Evolutionary conservation across 257 asterid genomes (phyloP).

Genomic region (Osmanthus fragrans): DNA sequence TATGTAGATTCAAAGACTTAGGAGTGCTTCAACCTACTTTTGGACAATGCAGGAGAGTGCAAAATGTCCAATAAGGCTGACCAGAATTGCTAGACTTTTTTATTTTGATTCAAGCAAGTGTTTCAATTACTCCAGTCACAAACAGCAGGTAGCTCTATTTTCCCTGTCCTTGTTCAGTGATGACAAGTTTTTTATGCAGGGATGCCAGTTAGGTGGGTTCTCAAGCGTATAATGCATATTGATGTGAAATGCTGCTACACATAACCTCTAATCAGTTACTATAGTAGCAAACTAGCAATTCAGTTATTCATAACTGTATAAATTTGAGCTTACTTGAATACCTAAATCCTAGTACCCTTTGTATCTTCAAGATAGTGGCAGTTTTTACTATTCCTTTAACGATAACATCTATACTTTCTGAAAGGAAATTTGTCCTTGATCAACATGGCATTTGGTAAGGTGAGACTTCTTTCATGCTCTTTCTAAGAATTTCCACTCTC

Average conservation of each 20-base stretch:
- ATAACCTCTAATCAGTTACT: neutral
- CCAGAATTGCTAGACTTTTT: neutral
- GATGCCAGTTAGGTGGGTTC: neutral
- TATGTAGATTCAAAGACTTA: neutral
- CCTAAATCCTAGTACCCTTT: neutral
- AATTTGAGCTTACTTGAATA: neutral
- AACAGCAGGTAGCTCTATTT: neutral
- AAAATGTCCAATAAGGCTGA: neutral
- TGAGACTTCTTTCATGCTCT: neutral
- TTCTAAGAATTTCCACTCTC: neutral
- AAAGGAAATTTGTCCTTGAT: neutral
- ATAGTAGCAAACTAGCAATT: neutral
- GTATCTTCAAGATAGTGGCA: neutral
- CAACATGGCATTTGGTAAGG: neutral
- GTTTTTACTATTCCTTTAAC: neutral
- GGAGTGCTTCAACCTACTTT: neutral
- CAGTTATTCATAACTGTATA: neutral
- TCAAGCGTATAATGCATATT: neutral
- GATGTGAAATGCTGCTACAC: neutral
- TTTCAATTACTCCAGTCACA: neutral
- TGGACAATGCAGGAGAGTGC: neutral
- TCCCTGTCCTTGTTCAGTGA: neutral
- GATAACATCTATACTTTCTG: neutral
- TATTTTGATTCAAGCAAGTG: neutral
- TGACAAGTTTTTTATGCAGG: neutral